Evolutionary conservation across 768 basidiomycete genomes (phyloP).

Genomic region (Hirschioporus abietinus): DNA sequence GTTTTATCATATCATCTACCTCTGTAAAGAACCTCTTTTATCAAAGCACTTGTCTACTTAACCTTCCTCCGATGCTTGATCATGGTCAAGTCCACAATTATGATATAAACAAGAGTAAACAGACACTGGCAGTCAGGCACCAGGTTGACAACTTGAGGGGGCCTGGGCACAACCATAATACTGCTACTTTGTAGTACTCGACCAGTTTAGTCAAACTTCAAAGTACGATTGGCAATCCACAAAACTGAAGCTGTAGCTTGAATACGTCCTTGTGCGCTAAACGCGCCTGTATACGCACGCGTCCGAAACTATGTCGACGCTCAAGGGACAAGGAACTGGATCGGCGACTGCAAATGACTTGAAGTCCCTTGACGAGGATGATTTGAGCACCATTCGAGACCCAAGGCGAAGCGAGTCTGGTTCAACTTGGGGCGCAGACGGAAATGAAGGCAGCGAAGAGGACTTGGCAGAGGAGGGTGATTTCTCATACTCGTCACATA

Average conservation of each 20-base stretch:
- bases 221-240: too few species aligned
- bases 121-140: too few species aligned
- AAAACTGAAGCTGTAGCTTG: too few species aligned
- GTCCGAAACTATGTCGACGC: not conserved
- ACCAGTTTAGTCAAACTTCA: too few species aligned
- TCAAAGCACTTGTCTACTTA: not conserved
- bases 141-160: too few species aligned
- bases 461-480: conserved; percentile 28
- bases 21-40: not conserved
- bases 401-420: not conserved
- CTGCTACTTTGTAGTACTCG: too few species aligned
- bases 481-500: conserved; percentile 56
- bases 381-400: conserved; percentile 20
- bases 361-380: conserved; percentile 18
- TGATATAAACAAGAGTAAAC: too few species aligned
- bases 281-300: not conserved
- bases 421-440: conserved; percentile 23
- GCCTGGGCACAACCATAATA: too few species aligned
- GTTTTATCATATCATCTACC: not conserved
- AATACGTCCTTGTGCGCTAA: not conserved
- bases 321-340: not conserved
- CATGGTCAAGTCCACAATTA: too few species aligned
- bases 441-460: conserved; percentile 38
- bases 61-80: too few species aligned
- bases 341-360: not conserved